Percentiles rank a stretch among this genome's conserved stretches.
These are phyloP conservation scores for Bathelium albidoporum DNA, from an alignment of 495 filamentous ascomycete genomes.

Conservation along the genomic window DNA sequence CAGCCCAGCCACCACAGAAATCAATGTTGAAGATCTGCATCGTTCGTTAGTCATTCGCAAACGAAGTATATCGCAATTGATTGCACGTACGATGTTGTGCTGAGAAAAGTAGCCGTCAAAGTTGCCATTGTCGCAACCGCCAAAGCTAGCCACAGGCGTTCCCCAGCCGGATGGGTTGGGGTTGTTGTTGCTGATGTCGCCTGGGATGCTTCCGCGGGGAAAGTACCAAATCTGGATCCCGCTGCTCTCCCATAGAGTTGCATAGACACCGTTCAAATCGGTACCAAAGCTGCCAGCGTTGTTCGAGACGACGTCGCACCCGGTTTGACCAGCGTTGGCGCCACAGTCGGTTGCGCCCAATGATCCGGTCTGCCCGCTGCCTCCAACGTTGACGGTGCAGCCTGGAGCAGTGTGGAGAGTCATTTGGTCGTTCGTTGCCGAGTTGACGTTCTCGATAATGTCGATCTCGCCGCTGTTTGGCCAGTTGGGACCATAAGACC, in stretches of 20 bases:
- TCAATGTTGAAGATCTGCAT: conserved; percentile 59
- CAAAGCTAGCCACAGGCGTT: conserved; percentile 53
- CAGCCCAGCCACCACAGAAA: conserved; percentile 89
- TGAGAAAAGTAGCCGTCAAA: conserved; percentile 54
- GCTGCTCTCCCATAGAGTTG: conserved; percentile 60
- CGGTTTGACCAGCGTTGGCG: conserved; percentile 39
- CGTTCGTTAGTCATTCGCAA: background rate
- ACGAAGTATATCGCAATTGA: background rate
- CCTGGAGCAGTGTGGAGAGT: conserved; percentile 62
- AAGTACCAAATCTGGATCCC: conserved; percentile 74
- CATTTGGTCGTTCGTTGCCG: conserved; percentile 51
- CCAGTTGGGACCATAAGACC: conserved; percentile 53
- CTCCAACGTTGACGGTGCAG: conserved; percentile 44
- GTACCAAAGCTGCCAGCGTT: conserved; percentile 45
- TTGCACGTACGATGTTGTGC: conserved; percentile 44
- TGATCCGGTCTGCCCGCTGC: conserved; percentile 39
- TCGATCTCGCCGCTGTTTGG: conserved; percentile 49
- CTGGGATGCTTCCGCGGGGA: conserved; percentile 48
- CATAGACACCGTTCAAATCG: conserved; percentile 77
- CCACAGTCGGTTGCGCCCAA: conserved; percentile 46
- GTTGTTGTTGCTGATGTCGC: conserved; percentile 42
- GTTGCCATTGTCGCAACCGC: conserved; percentile 44
- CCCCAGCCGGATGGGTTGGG: conserved; percentile 52
- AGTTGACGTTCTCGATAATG: conserved; percentile 81
- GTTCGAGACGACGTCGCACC: conserved; percentile 31